Evolutionary conservation across 169 alveolate genomes (phyloP).

Genomic region (Plasmodium ovale): DNA sequence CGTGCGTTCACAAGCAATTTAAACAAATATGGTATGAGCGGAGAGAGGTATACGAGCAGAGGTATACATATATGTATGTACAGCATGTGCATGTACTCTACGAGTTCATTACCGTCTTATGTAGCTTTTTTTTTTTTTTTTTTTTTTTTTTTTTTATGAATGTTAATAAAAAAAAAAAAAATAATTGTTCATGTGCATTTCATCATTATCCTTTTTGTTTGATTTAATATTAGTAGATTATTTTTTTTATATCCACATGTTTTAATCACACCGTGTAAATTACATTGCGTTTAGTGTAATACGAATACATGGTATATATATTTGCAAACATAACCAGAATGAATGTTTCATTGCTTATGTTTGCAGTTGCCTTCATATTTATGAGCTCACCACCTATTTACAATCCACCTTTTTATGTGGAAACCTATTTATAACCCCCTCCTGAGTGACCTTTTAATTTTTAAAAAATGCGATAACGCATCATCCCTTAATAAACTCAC

Average conservation of each 20-base stretch:
- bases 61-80: constrained; percentile 1
- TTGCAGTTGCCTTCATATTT: not conserved
- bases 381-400: no score
- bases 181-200: not conserved
- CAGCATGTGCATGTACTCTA: not conserved
- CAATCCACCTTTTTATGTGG: no score
- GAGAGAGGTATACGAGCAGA: no score
- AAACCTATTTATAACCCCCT: no score
- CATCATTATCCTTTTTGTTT: not conserved
- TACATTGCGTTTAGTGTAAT: not conserved
- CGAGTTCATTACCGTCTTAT: no score
- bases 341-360: not conserved
- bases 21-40: no score
- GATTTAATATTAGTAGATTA: not conserved
- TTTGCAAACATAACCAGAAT: not conserved
- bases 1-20: no score
- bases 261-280: not conserved
- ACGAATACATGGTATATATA: no score
- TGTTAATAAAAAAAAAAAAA: no score
- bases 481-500: not conserved
- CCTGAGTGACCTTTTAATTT: not conserved
- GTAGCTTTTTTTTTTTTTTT: no score
- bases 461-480: not conserved
- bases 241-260: not conserved
- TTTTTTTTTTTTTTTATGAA: no score